Percentiles rank a stretch among this genome's conserved stretches.
These are phyloP conservation scores for Acanthamoeba triangularis DNA, from an alignment of 208 protist species.

Conservation along the genomic window DNA sequence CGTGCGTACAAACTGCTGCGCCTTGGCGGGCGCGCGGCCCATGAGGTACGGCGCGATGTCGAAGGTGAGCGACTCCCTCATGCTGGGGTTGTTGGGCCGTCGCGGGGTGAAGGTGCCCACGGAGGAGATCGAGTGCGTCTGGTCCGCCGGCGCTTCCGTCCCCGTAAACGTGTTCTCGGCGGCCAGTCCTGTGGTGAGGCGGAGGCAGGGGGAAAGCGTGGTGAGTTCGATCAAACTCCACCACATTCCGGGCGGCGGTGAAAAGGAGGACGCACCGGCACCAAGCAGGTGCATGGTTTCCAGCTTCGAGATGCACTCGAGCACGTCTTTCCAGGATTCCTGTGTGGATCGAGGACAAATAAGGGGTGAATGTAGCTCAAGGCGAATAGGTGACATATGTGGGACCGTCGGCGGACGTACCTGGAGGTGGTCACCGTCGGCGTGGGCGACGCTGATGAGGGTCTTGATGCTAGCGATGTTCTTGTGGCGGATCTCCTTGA, in stretches of 20 bases:
- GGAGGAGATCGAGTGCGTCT: conserved; percentile 22
- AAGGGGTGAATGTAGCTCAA: background rate
- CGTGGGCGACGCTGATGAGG: conserved; percentile 90
- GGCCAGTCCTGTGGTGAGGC: background rate
- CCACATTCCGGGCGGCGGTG: background rate
- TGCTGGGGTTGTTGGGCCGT: background rate
- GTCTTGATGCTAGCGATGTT: conserved; percentile 93
- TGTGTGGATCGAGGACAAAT: background rate
- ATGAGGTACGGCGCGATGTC: conserved; percentile 31
- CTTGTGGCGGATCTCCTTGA: conserved; percentile 91
- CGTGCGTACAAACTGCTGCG: background rate
- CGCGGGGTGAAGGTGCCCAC: conserved; percentile 30
- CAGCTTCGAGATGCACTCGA: conserved; percentile 92
- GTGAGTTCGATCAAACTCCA: background rate
- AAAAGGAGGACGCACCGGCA: background rate
- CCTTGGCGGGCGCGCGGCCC: background rate
- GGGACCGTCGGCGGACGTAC: background rate
- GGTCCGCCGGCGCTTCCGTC: background rate
- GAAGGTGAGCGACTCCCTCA: background rate
- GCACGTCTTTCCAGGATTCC: conserved; percentile 80
- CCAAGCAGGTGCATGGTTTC: conserved; percentile 89
- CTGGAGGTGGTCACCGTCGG: conserved; percentile 91
- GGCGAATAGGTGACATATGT: background rate
- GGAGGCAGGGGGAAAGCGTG: too few species aligned
- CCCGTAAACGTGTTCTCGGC: conserved; percentile 29